Evolutionary conservation across 2,329 filamentous ascomycete genomes (phyloP), one percentile per base, ranked within the genome.

Genomic region (Microthyrium microscopicum): DNA sequence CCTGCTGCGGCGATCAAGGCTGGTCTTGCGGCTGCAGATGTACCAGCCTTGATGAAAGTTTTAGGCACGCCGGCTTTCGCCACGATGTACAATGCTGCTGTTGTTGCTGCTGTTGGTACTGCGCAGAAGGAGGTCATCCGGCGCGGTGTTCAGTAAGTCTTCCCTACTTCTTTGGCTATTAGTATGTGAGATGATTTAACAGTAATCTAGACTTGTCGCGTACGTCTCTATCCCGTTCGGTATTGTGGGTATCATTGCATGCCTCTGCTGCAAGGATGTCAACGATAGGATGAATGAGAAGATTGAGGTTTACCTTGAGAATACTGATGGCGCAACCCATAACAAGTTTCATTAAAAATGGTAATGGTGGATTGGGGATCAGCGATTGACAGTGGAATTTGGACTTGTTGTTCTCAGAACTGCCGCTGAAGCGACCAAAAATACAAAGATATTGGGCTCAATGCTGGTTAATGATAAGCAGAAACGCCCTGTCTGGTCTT

Each of bases 211-310:
- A 31, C 37, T 48, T 5, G 46, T 49, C 13, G 45, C 48, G 15
- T 43, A 48, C 38, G 40, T 44, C 4, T 50, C 45, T 5, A 40
- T 53, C 36, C 46, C 45, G 3, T 52, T 53, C 32, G 49, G 48
- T 5, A 45, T 48, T 18, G 34, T 53, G 4, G 48, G 48, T 20
- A 42, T 53, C 26, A 39, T 43, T 6, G 47, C 48, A 11, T 49
- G 46, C 34, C 32, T 48, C 1, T 49, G 40, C 34, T 52, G 46
- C 37, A 45, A 49, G 26, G 46, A 53, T 31, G 43, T 52, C n/a
- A 47, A 49, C 20, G 35, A 40, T 6, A 52, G 51, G 39, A 52
- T 53, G 49, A 51, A 42, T 9, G 47, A 49, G 38, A 51, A 53
- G 43, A 54, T 55, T 24, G 45, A 48, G 25, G 41, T 46, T n/a